A percentile compares a stretch with the other conserved stretches of the same genome.
phyloP scores from a whole-genome alignment of 2,329 filamentous ascomycete species.

The Zasmidium citrigriseum region DNA sequence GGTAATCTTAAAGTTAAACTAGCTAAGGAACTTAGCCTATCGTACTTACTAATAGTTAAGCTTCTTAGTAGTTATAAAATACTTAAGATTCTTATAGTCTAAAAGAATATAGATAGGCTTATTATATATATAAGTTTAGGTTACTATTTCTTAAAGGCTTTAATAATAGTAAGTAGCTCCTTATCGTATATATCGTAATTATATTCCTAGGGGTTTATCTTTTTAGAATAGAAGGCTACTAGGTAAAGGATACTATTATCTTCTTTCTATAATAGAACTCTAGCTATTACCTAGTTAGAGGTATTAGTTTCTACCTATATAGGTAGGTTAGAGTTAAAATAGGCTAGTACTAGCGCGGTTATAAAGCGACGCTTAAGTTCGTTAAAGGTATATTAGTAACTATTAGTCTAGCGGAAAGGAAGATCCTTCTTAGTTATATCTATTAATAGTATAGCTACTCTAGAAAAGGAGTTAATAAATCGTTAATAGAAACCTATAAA shows the following conservation, averaged over 20 bases:
- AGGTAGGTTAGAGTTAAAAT: background rate
- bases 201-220: conserved; percentile 7
- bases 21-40: conserved; percentile 27
- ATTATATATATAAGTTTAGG: conserved; percentile 19
- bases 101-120: conserved; percentile 26
- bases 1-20: conserved; percentile 30
- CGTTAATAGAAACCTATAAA: conserved; percentile 4
- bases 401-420: background rate
- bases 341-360: background rate
- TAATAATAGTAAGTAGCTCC: conserved; percentile 36
- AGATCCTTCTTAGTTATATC: background rate
- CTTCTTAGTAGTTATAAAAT: conserved; percentile 34
- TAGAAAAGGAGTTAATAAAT: conserved; percentile 1
- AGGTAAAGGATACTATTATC: background rate
- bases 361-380: conserved; percentile 2
- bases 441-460: background rate
- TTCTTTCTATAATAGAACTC: background rate
- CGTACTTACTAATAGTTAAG: conserved; percentile 32
- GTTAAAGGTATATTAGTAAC: background rate
- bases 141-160: conserved; percentile 28
- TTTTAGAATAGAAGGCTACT: conserved; percentile 13
- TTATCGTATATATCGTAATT: conserved; percentile 20
- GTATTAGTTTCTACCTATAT: conserved; percentile 1
- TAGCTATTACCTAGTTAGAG: background rate
- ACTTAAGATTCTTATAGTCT: conserved; percentile 35